Base-by-base conservation (phyloP, 805 yeast species). In the Yarrowia deformans region DNA sequence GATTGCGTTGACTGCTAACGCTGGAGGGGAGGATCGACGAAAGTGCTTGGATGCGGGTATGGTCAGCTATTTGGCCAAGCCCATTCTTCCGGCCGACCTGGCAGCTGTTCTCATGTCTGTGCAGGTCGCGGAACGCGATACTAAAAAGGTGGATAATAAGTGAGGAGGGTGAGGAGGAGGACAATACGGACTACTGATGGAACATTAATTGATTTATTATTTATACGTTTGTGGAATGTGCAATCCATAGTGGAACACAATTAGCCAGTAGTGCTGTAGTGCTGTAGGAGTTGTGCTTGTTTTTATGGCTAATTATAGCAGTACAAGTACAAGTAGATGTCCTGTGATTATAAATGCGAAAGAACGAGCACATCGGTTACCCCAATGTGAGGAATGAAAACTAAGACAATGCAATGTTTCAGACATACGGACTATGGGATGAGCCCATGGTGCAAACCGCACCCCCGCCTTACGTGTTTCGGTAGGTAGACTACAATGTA, bases 41-140 rank as follows among this genome's bases (percentile, higher is more conserved):
- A 77, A 78, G 63, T 84, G 87, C 70, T 70, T 82, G 8, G 75
- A 78, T n/a, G 78, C 82, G 69, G 87, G 87, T 0, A 85, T 85
- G 88, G 75, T 79, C 29, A 86, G 84, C 54, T 85, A 84, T 70
- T 77, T 85, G 1, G 81, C 86, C 45, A 85, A 85, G 71, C 88
- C 88, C 1, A 80, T 85, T 46, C 72, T 84, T 12, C 88, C 88
- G 0, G 77, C 77, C 19, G 82, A 79, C 54, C 74, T 85, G 69
- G 79, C 75, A 9, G 73, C 78, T 37, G 84, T 82, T 46, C 75
- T 84, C 50, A 68, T 73, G 68, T 72, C 74, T n/a, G 74, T 73
- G 8, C 52, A 60, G 66, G 63, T 56, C n/a, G 63, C 48, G 14
- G 63, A 54, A 45, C 43, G 60, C 16, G 45, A 56, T 12, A 42